These are phyloP conservation scores for Aspergillaceae sp. DNA, from an alignment of 2,329 filamentous ascomycete species.

Conservation along the genomic window DNA sequence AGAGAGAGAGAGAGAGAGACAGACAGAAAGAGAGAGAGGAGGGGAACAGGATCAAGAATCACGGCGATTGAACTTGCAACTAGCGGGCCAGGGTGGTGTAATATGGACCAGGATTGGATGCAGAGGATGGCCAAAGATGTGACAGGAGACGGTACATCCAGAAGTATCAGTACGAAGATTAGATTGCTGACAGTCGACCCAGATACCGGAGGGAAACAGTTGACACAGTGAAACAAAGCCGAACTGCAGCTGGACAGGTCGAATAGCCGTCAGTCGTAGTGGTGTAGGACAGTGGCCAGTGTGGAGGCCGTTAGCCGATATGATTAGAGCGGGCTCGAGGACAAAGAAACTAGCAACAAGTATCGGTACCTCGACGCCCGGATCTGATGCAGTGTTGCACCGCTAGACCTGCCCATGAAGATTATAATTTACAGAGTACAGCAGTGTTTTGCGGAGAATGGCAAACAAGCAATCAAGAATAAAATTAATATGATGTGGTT, in stretches of 20 bases:
- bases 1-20: constrained; percentile 7
- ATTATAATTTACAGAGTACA: neutral
- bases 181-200: no score
- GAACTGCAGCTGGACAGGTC: neutral
- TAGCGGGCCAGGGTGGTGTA: constrained; percentile 29
- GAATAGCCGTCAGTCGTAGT: neutral
- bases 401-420: neutral
- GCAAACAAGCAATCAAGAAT: no score
- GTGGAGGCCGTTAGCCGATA: neutral
- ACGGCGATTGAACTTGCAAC: constrained; percentile 20
- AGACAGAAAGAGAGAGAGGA: constrained; percentile 12
- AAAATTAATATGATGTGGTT: no score
- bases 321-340: neutral
- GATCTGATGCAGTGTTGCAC: no score
- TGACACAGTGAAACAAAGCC: no score
- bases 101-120: constrained; percentile 30
- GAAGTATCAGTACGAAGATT: no score
- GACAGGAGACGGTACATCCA: constrained; percentile 3
- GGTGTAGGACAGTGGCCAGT: neutral
- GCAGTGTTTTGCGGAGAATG: neutral
- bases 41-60: constrained; percentile 19
- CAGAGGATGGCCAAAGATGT: constrained; percentile 21
- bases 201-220: no score
- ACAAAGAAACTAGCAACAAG: neutral
- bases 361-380: no score